phyloP scores from a whole-genome alignment of 2,329 filamentous ascomycete species.

The Colletotrichum eleusines region DNA sequence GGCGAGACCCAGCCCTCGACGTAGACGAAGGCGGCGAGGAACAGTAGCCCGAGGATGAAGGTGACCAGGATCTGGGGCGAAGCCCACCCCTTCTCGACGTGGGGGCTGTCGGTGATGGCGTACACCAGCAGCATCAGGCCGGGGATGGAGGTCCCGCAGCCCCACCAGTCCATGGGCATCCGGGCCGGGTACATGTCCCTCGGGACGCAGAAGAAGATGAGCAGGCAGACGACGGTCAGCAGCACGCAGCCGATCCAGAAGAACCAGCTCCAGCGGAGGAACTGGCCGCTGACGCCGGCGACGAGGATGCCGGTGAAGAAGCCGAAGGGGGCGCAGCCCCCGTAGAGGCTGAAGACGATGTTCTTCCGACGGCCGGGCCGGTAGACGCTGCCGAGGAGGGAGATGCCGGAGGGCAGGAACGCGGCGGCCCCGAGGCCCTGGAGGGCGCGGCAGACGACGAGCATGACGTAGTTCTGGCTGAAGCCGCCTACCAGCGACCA shows the following conservation, averaged over 20 bases:
- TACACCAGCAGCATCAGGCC: background rate
- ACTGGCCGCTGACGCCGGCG: conserved; percentile 4
- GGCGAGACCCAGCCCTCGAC: background rate
- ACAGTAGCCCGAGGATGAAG: background rate
- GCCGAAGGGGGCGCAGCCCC: conserved; percentile 2
- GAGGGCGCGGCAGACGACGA: conserved; percentile 14
- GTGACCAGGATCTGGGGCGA: background rate
- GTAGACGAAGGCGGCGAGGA: background rate
- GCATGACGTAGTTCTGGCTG: conserved; percentile 17
- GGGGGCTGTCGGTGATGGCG: background rate
- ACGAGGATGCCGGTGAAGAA: conserved; percentile 11
- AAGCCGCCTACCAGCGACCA: conserved; percentile 19
- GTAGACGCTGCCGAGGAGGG: conserved; percentile 5
- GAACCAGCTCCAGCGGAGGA: conserved; percentile 12
- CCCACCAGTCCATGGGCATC: conserved; percentile 12
- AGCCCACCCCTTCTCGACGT: background rate
- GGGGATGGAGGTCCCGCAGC: background rate
- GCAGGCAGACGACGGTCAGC: background rate
- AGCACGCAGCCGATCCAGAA: conserved; percentile 14
- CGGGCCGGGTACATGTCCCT: conserved; percentile 10
- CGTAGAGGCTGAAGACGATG: conserved; percentile 19
- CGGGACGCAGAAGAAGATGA: background rate
- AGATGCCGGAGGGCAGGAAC: conserved; percentile 15
- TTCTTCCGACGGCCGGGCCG: conserved; percentile 10
- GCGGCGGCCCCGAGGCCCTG: conserved; percentile 21